phyloP scores from a whole-genome alignment of 2,329 filamentous ascomycete genomes.

The Hypomyces rosellus region DNA sequence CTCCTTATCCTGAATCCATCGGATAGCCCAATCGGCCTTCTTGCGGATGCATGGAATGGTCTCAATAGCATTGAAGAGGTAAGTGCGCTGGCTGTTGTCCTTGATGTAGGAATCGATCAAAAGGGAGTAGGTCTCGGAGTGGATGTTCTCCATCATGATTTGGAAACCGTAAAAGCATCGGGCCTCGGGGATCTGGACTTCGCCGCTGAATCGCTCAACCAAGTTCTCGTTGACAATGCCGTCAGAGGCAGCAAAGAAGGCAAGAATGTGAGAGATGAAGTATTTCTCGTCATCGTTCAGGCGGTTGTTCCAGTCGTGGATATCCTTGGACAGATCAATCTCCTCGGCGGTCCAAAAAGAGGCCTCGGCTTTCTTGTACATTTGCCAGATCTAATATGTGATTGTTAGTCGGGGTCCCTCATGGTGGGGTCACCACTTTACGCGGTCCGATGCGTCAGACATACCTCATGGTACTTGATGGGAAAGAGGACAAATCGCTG shows the following conservation, averaged over 20 bases:
- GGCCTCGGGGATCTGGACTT: conserved; percentile 95
- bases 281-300: conserved; percentile 95
- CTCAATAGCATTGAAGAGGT: conserved; percentile 98
- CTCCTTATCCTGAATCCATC: conserved; percentile 89
- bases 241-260: conserved; percentile 98
- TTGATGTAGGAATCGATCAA: conserved; percentile 99
- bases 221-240: conserved; percentile 99
- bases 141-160: conserved; percentile 99
- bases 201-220: conserved; percentile 91
- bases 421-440: conserved; percentile 48
- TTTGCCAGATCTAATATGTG: conserved; percentile 82
- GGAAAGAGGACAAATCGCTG: conserved; percentile 96
- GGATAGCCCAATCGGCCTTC: conserved; percentile 97
- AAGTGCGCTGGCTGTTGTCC: conserved; percentile 86
- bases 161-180: conserved; percentile 99
- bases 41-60: conserved; percentile 97
- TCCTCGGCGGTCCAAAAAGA: conserved; percentile 99
- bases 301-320: conserved; percentile 98
- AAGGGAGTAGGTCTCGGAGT: conserved; percentile 98
- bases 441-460: conserved; percentile 57
- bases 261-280: conserved; percentile 97
- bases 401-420: conserved; percentile 32
- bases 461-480: conserved; percentile 98
- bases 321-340: conserved; percentile 97
- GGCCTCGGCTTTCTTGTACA: conserved; percentile 99